These are phyloP conservation scores for Gyrodon lividus DNA, from an alignment of 768 basidiomycete genomes.

Conservation along the genomic window DNA sequence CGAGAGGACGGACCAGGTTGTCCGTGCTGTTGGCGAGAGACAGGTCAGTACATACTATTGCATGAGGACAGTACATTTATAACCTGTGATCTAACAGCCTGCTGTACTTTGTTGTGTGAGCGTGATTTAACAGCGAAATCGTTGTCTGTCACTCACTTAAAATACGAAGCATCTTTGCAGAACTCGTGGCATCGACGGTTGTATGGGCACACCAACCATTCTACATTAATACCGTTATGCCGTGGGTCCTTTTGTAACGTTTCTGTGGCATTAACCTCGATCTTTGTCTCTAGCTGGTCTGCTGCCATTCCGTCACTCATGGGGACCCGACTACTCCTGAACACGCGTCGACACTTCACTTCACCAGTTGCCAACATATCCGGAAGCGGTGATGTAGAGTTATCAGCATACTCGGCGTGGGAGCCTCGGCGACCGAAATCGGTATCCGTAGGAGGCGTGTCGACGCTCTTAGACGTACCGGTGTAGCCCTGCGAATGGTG, in stretches of 20 bases:
- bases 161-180: conserved; percentile 17
- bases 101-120: conserved; percentile 23
- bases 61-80: background rate
- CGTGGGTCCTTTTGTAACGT: conserved; percentile 12
- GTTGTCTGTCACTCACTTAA: background rate
- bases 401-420: background rate
- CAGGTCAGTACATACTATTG: conserved; percentile 4
- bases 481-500: background rate
- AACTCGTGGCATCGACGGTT: conserved; percentile 15
- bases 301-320: conserved; percentile 24
- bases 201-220: conserved; percentile 18
- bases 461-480: background rate
- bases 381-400: background rate
- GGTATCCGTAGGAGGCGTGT: background rate
- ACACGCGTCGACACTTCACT: conserved; percentile 18
- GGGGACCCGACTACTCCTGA: conserved; percentile 23
- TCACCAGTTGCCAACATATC: background rate
- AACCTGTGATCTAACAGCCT: conserved; percentile 7
- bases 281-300: conserved; percentile 19
- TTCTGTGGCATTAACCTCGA: background rate
- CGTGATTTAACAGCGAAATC: background rate
- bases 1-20: background rate
- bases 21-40: conserved; percentile 8
- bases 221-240: conserved; percentile 23
- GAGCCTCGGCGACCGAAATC: background rate